Evolutionary conservation across 768 basidiomycete species (phyloP), one percentile per base, ranked within the genome.

Genomic region (Boletus huronensis): DNA sequence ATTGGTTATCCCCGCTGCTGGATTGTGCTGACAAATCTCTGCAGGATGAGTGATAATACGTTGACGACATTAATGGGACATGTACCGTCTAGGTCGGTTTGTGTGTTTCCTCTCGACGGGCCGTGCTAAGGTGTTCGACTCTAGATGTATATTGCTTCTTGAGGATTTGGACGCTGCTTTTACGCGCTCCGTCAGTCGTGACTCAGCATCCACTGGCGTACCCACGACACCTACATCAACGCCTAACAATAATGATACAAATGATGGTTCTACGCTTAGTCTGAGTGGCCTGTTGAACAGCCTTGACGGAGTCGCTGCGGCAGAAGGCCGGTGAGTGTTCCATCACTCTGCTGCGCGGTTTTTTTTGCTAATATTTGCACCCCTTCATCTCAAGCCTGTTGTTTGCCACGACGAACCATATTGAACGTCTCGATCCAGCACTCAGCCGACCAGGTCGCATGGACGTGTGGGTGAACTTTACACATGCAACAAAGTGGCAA

Each of bases 161-260:
- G 93, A 96, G 75, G 93, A 96, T 78, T 81, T 96, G 62, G 91
- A 93, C 69, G 91, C 91, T 52, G 91, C 91, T 26, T 93, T 93
- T 75, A 93, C 91, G 59, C 87, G 89, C 47, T 87, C 85, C 52
- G 85, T 92, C 67, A 87, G 82, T 70, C 90, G 91, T 74, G 91
- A 92, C 71, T 76, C 82, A 43, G 80, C 72, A 14, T 91, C 90
- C 10, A 93, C 91, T 23, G 90, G 90, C 35, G 73, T 79, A 23
- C 90, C 91, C 10, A 79, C 82, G 36, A 71, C 74, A 17, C 60
- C 79, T 16, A 67, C 76, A 4, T 55, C 75, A 17, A 76, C 79
- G 29, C 74, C 78, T 25, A 72, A 61, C 41, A 73, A 67, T 14
- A 71, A 74, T 54, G 81, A 82, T 60, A 72, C 75, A 35, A 82